These are phyloP conservation scores for Herpetospermum pedunculosum DNA, from an alignment of 306 rosid genomes.

Conservation along the genomic window DNA sequence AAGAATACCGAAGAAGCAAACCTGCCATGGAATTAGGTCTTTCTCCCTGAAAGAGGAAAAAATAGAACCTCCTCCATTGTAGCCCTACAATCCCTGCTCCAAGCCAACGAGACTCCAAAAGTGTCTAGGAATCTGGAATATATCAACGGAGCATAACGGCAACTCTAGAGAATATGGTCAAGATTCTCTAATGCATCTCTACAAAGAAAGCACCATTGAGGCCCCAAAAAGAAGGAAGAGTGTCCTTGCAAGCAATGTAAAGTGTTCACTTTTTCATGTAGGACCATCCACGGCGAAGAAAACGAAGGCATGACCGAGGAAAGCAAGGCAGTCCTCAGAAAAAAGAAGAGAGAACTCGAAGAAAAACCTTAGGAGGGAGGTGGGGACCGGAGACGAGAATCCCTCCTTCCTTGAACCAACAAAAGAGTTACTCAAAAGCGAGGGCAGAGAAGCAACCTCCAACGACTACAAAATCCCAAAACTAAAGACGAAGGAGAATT, in stretches of 20 bases:
- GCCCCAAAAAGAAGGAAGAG: background rate
- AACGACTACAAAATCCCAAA: background rate
- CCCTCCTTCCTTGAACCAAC: background rate
- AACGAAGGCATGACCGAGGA: background rate
- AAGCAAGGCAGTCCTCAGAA: background rate
- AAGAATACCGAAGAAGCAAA: too few species aligned
- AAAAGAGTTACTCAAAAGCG: background rate
- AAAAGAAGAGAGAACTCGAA: background rate
- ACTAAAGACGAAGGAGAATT: background rate
- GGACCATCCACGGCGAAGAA: background rate
- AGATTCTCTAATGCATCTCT: background rate
- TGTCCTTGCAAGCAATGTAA: background rate
- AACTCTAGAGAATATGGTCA: background rate
- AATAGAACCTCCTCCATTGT: background rate
- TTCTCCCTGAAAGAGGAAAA: background rate
- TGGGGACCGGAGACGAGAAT: background rate
- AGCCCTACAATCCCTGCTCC: background rate
- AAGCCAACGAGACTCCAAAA: background rate
- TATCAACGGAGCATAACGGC: background rate
- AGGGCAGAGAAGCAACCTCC: background rate
- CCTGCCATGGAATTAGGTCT: background rate
- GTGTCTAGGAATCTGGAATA: background rate
- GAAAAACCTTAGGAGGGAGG: background rate
- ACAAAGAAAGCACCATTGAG: background rate
- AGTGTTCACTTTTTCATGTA: background rate